phyloP scores from a whole-genome alignment of 225 moss, liverwort and hornwort genomes.

The Ulota crispa region DNA sequence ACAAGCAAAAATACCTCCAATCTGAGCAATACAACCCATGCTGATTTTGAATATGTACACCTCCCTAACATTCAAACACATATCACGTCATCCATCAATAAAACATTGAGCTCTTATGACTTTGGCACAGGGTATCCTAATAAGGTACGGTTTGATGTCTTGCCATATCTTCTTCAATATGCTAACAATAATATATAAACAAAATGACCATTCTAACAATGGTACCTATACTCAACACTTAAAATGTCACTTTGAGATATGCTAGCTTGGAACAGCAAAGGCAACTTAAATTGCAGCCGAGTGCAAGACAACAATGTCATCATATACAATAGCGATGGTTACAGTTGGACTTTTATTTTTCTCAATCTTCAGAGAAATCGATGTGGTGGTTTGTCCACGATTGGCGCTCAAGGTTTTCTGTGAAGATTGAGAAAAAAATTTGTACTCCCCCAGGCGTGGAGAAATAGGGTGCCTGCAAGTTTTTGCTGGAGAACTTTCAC shows the following conservation, averaged over 20 bases:
- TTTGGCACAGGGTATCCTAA: background rate
- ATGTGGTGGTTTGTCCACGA: too few relatives aligned
- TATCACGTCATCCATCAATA: background rate
- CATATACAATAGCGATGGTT: background rate
- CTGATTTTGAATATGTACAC: background rate
- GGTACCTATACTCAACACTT: background rate
- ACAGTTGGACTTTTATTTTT: too few relatives aligned
- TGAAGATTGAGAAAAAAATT: too few relatives aligned
- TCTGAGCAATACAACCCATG: background rate
- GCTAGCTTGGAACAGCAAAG: background rate
- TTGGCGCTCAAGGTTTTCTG: too few relatives aligned
- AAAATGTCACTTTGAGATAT: background rate
- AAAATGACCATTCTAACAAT: background rate
- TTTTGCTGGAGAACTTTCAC: too few relatives aligned
- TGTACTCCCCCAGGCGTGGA: too few relatives aligned
- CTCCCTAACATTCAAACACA: background rate
- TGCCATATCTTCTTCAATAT: background rate
- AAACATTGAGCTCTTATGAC: background rate
- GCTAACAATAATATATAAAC: background rate
- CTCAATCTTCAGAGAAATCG: too few relatives aligned
- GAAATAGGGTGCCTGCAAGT: too few relatives aligned
- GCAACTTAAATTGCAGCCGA: background rate
- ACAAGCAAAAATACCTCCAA: background rate
- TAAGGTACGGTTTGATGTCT: background rate
- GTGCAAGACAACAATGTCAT: background rate